Conservation (phyloP, 2,329 filamentous ascomycete genomes). For the Cercospora citrullina region DNA sequence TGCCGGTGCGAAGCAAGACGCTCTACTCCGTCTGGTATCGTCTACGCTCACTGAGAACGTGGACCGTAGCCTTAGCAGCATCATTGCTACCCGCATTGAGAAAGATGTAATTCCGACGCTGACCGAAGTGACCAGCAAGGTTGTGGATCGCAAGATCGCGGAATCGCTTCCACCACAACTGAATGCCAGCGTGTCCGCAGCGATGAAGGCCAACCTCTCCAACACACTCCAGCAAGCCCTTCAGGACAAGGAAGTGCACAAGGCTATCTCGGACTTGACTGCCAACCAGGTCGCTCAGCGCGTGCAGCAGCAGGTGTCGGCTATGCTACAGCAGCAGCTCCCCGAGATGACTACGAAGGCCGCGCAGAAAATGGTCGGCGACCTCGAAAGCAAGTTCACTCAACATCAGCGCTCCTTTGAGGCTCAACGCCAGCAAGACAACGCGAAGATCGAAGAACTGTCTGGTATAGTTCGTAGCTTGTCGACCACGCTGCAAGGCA, state of each 20-base stretch:
- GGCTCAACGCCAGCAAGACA: conserved; percentile 54
- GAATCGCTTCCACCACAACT: conserved; percentile 67
- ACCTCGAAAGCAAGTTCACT: conserved; percentile 64
- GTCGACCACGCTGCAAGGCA: conserved; percentile 66
- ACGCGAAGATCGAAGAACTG: conserved; percentile 71
- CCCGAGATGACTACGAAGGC: conserved; percentile 45
- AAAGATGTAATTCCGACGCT: conserved; percentile 74
- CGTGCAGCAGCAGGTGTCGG: conserved; percentile 68
- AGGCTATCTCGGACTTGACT: conserved; percentile 70
- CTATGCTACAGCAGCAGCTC: conserved; percentile 54
- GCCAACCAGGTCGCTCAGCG: conserved; percentile 64
- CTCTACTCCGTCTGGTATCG: conserved; percentile 67
- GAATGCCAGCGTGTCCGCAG: conserved; percentile 66
- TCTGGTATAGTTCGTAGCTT: conserved; percentile 65
- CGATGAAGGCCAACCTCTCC: conserved; percentile 71
- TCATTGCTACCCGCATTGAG: conserved; percentile 75
- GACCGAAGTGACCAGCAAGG: conserved; percentile 64
- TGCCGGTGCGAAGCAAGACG: conserved; percentile 66
- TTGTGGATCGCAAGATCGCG: conserved; percentile 70
- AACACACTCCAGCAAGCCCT: conserved; percentile 66
- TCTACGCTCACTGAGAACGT: conserved; percentile 69
- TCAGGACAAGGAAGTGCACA: conserved; percentile 71
- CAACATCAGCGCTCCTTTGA: conserved; percentile 56
- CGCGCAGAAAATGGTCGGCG: conserved; percentile 65
- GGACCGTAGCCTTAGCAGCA: conserved; percentile 72